These are phyloP conservation scores for Chaetothyriales sp. DNA, from an alignment of 2,329 filamentous ascomycete species.

Conservation along the genomic window DNA sequence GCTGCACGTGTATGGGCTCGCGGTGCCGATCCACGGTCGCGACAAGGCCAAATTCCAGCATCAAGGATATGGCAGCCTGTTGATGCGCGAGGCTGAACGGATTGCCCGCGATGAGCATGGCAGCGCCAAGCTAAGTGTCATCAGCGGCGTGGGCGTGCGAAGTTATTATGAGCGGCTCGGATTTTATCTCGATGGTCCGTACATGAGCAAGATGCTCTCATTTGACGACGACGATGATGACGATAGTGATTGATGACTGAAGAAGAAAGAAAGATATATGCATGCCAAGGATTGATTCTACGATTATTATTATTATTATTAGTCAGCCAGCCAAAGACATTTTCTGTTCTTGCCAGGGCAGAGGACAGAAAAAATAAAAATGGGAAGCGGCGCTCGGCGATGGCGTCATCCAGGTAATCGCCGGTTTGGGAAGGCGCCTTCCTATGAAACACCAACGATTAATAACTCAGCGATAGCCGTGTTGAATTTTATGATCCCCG, in stretches of 20 bases:
- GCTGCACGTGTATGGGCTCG: constrained; percentile 90
- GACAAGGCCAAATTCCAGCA: constrained; percentile 97
- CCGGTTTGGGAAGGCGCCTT: background rate
- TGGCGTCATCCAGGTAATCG: background rate
- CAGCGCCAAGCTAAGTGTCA: constrained; percentile 87
- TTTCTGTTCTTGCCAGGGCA: no score
- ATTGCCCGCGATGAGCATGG: constrained; percentile 91
- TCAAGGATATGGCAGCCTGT: constrained; percentile 83
- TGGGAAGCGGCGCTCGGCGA: background rate
- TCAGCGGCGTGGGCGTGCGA: constrained; percentile 90
- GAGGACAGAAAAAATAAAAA: no score
- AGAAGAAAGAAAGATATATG: constrained; percentile 2
- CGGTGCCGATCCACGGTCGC: constrained; percentile 89
- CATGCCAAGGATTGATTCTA: no score
- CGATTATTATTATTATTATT: no score
- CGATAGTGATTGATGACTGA: constrained; percentile 20
- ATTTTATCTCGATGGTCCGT: constrained; percentile 85
- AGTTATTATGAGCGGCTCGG: constrained; percentile 90
- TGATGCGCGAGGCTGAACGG: constrained; percentile 96
- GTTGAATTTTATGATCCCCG: background rate
- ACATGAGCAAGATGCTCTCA: constrained; percentile 43
- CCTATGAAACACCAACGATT: background rate
- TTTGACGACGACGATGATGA: constrained; percentile 25
- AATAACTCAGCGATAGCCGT: background rate
- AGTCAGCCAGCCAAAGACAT: no score